phyloP scores from a whole-genome alignment of 2,329 filamentous ascomycete species.

The Hymenoscyphus scutula region DNA sequence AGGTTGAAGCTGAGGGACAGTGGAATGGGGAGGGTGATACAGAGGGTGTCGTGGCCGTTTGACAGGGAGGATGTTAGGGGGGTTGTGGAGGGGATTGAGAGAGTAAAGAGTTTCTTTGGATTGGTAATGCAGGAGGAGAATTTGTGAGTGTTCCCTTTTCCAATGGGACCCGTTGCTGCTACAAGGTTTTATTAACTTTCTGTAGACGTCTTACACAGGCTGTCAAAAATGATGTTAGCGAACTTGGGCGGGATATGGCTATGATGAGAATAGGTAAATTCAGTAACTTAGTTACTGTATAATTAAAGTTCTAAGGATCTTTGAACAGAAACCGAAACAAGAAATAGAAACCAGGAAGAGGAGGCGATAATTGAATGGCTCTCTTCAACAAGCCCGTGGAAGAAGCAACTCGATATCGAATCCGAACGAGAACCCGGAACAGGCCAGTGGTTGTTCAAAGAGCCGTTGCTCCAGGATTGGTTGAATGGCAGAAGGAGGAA shows the following conservation, averaged over 20 bases:
- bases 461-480: background rate
- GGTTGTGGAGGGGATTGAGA: background rate
- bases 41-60: background rate
- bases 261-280: background rate
- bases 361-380: background rate
- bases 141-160: background rate
- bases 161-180: too few species aligned
- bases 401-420: background rate
- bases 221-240: background rate
- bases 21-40: background rate
- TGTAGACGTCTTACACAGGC: background rate
- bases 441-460: background rate
- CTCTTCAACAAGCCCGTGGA: background rate
- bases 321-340: too few species aligned
- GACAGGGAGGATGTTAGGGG: background rate
- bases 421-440: background rate
- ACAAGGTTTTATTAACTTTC: background rate
- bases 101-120: conserved; percentile 3
- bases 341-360: background rate
- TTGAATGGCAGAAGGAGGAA: background rate
- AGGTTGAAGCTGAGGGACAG: background rate
- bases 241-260: background rate
- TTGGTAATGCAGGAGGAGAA: conserved; percentile 4
- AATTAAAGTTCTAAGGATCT: background rate
- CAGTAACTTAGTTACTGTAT: too few species aligned